Evolutionary conservation across 2,329 filamentous ascomycete genomes (phyloP).

Genomic region (Colletotrichum melonis): DNA sequence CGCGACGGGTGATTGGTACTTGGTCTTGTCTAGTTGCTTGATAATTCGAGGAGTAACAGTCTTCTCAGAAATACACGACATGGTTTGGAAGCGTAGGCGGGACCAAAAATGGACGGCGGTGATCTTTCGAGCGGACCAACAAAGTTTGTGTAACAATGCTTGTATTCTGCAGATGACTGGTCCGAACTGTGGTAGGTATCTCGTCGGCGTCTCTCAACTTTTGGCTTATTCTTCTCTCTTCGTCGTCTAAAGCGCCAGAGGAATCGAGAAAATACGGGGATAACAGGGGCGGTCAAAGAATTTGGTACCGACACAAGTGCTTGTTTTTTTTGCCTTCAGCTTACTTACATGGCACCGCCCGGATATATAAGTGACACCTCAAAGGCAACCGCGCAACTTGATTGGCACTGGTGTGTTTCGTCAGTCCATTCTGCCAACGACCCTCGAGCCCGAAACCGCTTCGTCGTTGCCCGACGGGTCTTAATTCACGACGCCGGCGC

Average conservation of each 20-base stretch:
- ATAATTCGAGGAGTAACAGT: background rate
- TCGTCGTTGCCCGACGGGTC: conserved; percentile 16
- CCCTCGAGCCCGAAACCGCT: conserved; percentile 5
- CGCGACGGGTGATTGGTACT: background rate
- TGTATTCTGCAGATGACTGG: background rate
- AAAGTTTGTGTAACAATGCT: background rate
- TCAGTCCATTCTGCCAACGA: background rate
- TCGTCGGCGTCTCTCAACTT: conserved; percentile 2
- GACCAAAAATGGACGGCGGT: background rate
- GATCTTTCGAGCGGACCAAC: background rate
- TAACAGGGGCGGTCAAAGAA: conserved; percentile 4
- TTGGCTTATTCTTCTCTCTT: background rate
- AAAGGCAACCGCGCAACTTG: conserved; percentile 16
- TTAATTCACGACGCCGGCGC: background rate
- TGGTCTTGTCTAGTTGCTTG: background rate
- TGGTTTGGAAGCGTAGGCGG: background rate
- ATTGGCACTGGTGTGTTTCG: conserved; percentile 13
- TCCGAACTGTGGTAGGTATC: background rate
- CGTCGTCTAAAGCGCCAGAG: background rate
- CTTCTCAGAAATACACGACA: background rate
- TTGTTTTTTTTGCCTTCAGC: conserved; percentile 20
- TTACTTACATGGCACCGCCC: conserved; percentile 30
- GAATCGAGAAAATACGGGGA: conserved; percentile 1
- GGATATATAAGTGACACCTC: conserved; percentile 31
- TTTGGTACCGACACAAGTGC: background rate